Base-by-base conservation (phyloP, 352 stramenopile genomes). In the Globisporangium cystogenes region DNA sequence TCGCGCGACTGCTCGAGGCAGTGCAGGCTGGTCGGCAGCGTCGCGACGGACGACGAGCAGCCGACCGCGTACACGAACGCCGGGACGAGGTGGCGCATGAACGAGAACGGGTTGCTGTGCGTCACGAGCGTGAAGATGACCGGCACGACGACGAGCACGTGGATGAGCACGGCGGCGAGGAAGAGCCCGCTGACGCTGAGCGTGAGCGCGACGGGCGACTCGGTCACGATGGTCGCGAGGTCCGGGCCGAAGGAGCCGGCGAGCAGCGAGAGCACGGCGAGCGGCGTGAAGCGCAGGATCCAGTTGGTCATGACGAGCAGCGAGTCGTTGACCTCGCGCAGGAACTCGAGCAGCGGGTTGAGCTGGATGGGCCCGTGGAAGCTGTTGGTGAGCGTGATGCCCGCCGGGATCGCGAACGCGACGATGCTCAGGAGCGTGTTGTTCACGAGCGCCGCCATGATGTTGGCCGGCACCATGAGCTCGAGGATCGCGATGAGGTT, bases 291-390 rank as follows among this genome's bases (percentile, higher is more conserved):
- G 55, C 66, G 67, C 39, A 91, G 72, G 37, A 91, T 69, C 70
- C 68, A 87, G 48, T 85, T 70, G 24, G 72, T 67, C 76, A 91
- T 93, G 48, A 74, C 74, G 41, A 90, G 67, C 33, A 93, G 75
- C 48, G 78, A 82, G 59, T 87, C 75, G 56, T 93, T 90, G 23
- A 91, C 62, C 31, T 93, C 76, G 15, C 80, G 66, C 16, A 91
- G 72, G 60, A 93, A 87, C 50, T 91, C 76, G 20, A 93, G 64
- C 23, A 93, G 51, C 46, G 80, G 77, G 72, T 91, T 89, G 50
- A 90, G 69, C 24, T 82, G 69, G 18, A 84, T 64, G 10, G 74
- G 79, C 0, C 77, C 80, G 57, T 87, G 71, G 62, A 90, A 89
- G 55, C 78, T 89, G 53, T 70, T 74, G 24, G 77, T 73, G 48